A percentile compares a stretch with the other conserved stretches of the same genome.
Conservation (phyloP, 352 stramenopile genomes). For the Globisporangium iwayamae region DNA sequence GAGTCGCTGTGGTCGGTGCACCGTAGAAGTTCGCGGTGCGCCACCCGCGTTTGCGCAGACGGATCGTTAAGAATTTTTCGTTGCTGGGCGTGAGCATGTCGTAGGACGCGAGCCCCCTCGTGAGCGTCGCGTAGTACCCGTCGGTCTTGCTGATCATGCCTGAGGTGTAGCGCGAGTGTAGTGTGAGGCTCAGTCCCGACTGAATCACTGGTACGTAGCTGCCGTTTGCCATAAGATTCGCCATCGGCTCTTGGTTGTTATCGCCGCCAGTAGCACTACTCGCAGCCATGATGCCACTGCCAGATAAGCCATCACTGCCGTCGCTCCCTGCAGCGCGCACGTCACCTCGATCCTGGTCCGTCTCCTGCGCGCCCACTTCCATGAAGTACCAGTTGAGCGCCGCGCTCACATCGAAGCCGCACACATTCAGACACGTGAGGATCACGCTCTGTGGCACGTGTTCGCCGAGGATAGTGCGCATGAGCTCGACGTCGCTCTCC, state of each 20-base stretch:
- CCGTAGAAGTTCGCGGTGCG: conserved; percentile 33
- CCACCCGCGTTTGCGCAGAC: conserved; percentile 75
- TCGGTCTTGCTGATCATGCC: conserved; percentile 88
- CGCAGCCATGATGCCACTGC: neutral
- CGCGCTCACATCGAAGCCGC: conserved; percentile 78
- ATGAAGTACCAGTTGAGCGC: conserved; percentile 89
- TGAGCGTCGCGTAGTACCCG: conserved; percentile 80
- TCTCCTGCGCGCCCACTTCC: conserved; percentile 44
- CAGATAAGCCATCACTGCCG: neutral
- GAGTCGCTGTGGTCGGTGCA: conserved; percentile 28
- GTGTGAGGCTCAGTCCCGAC: conserved; percentile 68
- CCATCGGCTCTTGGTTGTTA: conserved; percentile 9
- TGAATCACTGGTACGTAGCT: conserved; percentile 52
- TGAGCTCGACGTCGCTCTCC: conserved; percentile 79
- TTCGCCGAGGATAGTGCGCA: conserved; percentile 86
- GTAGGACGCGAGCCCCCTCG: conserved; percentile 60
- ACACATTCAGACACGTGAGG: conserved; percentile 79
- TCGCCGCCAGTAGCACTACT: neutral
- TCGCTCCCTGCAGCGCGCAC: neutral
- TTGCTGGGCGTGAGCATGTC: conserved; percentile 84
- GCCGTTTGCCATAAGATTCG: conserved; percentile 8
- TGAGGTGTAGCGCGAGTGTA: conserved; percentile 58
- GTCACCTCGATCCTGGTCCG: conserved; percentile 9
- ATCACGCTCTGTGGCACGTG: conserved; percentile 84
- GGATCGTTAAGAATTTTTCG: conserved; percentile 79